phyloP scores from a whole-genome alignment of 2,329 filamentous ascomycete genomes.

The Nemania sp. region DNA sequence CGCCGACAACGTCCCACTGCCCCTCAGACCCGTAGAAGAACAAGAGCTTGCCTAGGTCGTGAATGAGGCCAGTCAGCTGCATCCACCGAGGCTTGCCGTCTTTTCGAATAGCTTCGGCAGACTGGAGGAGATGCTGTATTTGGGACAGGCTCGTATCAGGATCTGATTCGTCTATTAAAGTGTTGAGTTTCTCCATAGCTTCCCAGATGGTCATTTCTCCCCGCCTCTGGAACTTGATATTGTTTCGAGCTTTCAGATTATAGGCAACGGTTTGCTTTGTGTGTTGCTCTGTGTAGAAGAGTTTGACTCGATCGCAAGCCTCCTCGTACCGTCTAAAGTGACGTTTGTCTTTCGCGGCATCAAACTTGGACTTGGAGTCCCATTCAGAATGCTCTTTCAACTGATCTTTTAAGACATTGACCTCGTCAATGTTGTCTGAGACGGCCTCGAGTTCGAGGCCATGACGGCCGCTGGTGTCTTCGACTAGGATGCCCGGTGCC shows the following conservation, averaged over 20 bases:
- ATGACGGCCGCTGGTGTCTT: slow-evolving; percentile 35
- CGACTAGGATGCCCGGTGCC: slow-evolving; percentile 39
- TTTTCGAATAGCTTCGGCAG: slow-evolving; percentile 84
- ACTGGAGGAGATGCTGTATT: slow-evolving; percentile 87
- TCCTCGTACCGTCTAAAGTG: slow-evolving; percentile 82
- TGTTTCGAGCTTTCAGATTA: slow-evolving; percentile 78
- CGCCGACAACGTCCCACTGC: slow-evolving; percentile 92
- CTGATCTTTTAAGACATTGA: slow-evolving; percentile 55
- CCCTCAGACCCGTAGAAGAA: slow-evolving; percentile 82
- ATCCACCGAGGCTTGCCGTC: slow-evolving; percentile 85
- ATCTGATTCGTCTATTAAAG: slow-evolving; percentile 86
- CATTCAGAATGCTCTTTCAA: slow-evolving; percentile 45
- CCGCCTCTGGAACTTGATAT: slow-evolving; percentile 64
- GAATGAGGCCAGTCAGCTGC: slow-evolving; percentile 76
- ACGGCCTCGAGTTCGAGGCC: slow-evolving; percentile 47
- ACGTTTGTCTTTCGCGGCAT: slow-evolving; percentile 75
- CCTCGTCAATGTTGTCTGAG: slow-evolving; percentile 55
- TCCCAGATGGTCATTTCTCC: slow-evolving; percentile 86
- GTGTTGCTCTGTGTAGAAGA: slow-evolving; percentile 78
- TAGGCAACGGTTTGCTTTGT: slow-evolving; percentile 77
- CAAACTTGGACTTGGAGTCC: slow-evolving; percentile 64
- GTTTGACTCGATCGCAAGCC: slow-evolving; percentile 81
- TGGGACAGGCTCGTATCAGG: slow-evolving; percentile 85
- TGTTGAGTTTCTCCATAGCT: slow-evolving; percentile 91
- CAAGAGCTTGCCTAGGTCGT: slow-evolving; percentile 79